Percentiles rank a stretch among this genome's conserved stretches.
Evolutionary conservation across 2,329 filamentous ascomycete genomes (phyloP).

Genomic region (Claviceps sp.): DNA sequence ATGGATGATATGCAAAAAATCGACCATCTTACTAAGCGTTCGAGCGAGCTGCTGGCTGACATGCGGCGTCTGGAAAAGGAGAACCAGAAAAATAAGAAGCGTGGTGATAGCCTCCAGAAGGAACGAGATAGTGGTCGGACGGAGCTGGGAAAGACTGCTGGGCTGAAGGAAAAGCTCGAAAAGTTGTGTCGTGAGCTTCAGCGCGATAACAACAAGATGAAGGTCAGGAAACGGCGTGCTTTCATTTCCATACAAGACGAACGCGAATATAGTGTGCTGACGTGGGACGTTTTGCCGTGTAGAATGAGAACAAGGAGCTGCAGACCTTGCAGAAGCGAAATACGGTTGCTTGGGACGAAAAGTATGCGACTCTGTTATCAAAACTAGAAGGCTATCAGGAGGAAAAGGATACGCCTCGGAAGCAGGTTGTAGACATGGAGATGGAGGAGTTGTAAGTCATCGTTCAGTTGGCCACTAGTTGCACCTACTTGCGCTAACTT

Average conservation of each 20-base stretch:
- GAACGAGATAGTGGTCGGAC: slow-evolving; percentile 84
- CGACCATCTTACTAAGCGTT: slow-evolving; percentile 79
- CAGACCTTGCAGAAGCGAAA: slow-evolving; percentile 77
- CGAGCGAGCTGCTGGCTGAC: slow-evolving; percentile 78
- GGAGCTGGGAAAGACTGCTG: slow-evolving; percentile 80
- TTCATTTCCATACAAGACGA: background rate
- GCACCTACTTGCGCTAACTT: slow-evolving; percentile 5
- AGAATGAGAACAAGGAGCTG: slow-evolving; percentile 88
- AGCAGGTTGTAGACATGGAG: slow-evolving; percentile 70
- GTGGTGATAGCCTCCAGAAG: slow-evolving; percentile 86
- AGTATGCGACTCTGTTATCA: slow-evolving; percentile 64
- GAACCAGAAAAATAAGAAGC: slow-evolving; percentile 90
- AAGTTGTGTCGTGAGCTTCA: slow-evolving; percentile 91
- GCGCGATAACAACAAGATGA: slow-evolving; percentile 95
- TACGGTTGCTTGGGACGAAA: slow-evolving; percentile 70
- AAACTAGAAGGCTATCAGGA: slow-evolving; percentile 83
- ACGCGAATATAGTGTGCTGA: slow-evolving; percentile 12
- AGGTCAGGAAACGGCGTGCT: slow-evolving; percentile 40
- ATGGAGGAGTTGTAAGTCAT: slow-evolving; percentile 68
- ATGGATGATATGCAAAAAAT: slow-evolving; percentile 88
- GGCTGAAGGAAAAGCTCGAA: slow-evolving; percentile 90
- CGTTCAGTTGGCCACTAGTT: slow-evolving; percentile 6
- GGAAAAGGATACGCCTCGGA: slow-evolving; percentile 71
- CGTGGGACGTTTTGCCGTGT: slow-evolving; percentile 5
- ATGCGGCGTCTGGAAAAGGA: slow-evolving; percentile 95